These are phyloP conservation scores for Didymella pinodella DNA, from an alignment of 2,329 filamentous ascomycete species.

Conservation along the genomic window DNA sequence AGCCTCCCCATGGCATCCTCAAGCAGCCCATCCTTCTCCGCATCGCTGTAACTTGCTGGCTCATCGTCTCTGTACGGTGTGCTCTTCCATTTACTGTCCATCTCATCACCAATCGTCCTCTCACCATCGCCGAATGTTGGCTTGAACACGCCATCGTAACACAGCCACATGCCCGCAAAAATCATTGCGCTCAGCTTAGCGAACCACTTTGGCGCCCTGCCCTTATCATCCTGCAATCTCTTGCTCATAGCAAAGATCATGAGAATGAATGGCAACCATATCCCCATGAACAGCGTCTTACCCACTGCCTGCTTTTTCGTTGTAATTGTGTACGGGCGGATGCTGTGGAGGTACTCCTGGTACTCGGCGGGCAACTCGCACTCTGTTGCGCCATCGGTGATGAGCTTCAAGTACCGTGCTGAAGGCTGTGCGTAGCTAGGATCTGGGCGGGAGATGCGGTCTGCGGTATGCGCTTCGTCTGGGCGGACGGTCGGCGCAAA, in stretches of 20 bases:
- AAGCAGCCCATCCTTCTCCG: slow-evolving; percentile 23
- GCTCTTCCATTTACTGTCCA: neutral
- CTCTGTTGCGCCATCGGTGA: slow-evolving; percentile 80
- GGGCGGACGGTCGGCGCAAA: slow-evolving; percentile 65
- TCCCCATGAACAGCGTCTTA: slow-evolving; percentile 64
- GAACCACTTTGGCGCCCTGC: slow-evolving; percentile 74
- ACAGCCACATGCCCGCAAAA: slow-evolving; percentile 67
- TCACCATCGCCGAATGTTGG: slow-evolving; percentile 86
- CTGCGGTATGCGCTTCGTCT: slow-evolving; percentile 33
- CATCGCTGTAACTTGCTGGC: slow-evolving; percentile 9
- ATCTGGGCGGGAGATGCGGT: slow-evolving; percentile 66
- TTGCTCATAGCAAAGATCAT: slow-evolving; percentile 60
- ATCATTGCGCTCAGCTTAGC: slow-evolving; percentile 59
- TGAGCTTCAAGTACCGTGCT: slow-evolving; percentile 80
- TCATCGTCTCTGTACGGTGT: slow-evolving; percentile 7
- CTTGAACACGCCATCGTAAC: slow-evolving; percentile 71
- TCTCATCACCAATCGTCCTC: slow-evolving; percentile 57
- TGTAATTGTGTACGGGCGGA: slow-evolving; percentile 77
- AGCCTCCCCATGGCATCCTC: slow-evolving; percentile 21
- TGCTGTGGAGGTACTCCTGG: slow-evolving; percentile 71
- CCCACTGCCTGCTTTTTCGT: slow-evolving; percentile 72
- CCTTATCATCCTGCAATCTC: slow-evolving; percentile 69
- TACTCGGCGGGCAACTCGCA: slow-evolving; percentile 83
- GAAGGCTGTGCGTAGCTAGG: slow-evolving; percentile 82
- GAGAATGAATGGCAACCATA: slow-evolving; percentile 67